These are phyloP conservation scores for Saccharomyces hybrid DNA, from an alignment of 1,139 yeast genomes.

Conservation along the genomic window DNA sequence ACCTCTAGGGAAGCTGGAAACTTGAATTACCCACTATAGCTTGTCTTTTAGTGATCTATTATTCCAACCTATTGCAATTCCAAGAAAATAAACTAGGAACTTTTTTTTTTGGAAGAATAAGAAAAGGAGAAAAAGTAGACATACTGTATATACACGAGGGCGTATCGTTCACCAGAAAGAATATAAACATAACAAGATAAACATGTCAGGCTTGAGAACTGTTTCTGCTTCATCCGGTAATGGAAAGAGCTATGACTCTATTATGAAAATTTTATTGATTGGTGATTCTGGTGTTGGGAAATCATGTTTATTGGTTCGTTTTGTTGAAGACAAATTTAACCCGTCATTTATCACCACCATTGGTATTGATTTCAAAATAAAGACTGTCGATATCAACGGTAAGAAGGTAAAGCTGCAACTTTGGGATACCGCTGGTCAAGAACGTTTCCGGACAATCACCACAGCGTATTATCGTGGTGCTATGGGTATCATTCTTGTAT, in stretches of 20 bases:
- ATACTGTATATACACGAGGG: neutral
- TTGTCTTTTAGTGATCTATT: neutral
- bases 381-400: conserved; percentile 91
- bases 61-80: neutral
- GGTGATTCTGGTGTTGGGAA: conserved; percentile 98
- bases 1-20: neutral
- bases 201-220: conserved; percentile 29
- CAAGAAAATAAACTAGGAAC: neutral
- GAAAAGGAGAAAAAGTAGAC: neutral
- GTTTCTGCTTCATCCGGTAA: conserved; percentile 25
- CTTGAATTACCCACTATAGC: neutral
- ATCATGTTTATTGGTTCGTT: conserved; percentile 86
- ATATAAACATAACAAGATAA: neutral
- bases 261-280: conserved; percentile 85
- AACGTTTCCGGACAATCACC: conserved; percentile 94
- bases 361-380: conserved; percentile 95
- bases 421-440: conserved; percentile 99
- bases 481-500: conserved; percentile 92
- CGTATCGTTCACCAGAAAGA: neutral
- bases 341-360: conserved; percentile 95
- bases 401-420: conserved; percentile 90
- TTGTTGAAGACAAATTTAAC: conserved; percentile 94
- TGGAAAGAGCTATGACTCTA: conserved; percentile 77
- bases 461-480: conserved; percentile 98
- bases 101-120: neutral